These are phyloP conservation scores for Coelastrella sp. DNA, from an alignment of 139 green algal species.

Conservation along the genomic window DNA sequence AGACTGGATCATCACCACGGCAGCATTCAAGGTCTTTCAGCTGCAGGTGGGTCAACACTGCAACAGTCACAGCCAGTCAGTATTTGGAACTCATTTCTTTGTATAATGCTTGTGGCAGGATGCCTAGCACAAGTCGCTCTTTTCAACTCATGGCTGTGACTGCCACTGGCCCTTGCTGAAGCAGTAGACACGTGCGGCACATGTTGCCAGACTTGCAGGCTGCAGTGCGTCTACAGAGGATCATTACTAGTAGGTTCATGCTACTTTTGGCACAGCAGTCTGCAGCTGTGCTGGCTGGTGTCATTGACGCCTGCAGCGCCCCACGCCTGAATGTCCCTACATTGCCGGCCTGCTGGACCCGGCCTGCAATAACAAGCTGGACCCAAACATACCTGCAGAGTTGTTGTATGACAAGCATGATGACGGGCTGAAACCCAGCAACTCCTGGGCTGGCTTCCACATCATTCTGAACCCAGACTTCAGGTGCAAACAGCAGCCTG, in stretches of 20 bases:
- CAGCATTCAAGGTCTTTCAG: slow-evolving; percentile 52
- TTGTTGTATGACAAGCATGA: slow-evolving; percentile 86
- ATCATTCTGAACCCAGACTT: slow-evolving; percentile 90
- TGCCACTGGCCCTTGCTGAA: too few relatives aligned
- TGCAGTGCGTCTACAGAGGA: too few relatives aligned
- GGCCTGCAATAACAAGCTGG: slow-evolving; percentile 45
- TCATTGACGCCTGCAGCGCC: slow-evolving; percentile 49
- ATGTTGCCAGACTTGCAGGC: too few relatives aligned
- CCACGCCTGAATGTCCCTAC: slow-evolving; percentile 67
- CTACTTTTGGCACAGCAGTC: background rate
- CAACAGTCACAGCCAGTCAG: too few relatives aligned
- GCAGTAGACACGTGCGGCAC: too few relatives aligned
- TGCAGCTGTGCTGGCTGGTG: background rate
- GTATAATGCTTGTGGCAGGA: too few relatives aligned
- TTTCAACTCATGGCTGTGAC: too few relatives aligned
- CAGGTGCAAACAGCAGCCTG: slow-evolving; percentile 47
- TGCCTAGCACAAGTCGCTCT: too few relatives aligned
- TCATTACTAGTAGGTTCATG: too few relatives aligned
- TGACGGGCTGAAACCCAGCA: slow-evolving; percentile 79
- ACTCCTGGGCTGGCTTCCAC: slow-evolving; percentile 81
- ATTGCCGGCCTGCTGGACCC: slow-evolving; percentile 86
- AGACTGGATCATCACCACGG: slow-evolving; percentile 76
- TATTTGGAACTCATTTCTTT: too few relatives aligned
- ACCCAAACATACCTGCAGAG: slow-evolving; percentile 91
- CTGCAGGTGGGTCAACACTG: slow-evolving; percentile 38